Percentiles rank a stretch among this genome's conserved stretches.
Conservation (phyloP, 1,139 yeast genomes). For the Wickerhamiella pararugosa region DNA sequence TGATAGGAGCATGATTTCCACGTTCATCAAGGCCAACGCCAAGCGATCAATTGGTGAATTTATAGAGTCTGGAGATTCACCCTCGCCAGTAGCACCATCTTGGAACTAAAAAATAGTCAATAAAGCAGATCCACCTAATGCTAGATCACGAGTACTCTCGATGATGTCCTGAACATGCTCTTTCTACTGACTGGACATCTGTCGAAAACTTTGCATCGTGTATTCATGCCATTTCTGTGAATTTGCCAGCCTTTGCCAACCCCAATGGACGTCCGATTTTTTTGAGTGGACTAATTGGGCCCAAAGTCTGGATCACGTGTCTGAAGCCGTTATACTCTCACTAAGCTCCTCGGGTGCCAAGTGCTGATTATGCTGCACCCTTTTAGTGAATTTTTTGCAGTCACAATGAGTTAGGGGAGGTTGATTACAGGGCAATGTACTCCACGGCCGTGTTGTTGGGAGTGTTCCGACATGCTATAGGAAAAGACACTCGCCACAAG, state of each 20-base stretch:
- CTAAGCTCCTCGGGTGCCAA: no score
- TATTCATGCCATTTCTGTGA: slow-evolving; percentile 28
- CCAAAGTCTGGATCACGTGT: not conserved
- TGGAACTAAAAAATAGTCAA: slow-evolving; percentile 42
- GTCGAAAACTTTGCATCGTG: slow-evolving; percentile 14
- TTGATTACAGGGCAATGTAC: no score
- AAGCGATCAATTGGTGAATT: slow-evolving; percentile 60
- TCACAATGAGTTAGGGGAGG: no score
- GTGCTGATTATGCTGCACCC: no score
- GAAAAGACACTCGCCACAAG: no score
- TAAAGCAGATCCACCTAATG: slow-evolving; percentile 52
- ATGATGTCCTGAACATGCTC: slow-evolving; percentile 49
- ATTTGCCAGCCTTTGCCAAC: slow-evolving; percentile 47
- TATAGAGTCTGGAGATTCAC: slow-evolving; percentile 39
- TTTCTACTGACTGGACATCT: slow-evolving; percentile 12
- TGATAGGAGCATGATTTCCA: slow-evolving; percentile 29
- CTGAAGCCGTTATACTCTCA: no score
- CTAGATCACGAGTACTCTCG: slow-evolving; percentile 64
- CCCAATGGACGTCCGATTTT: slow-evolving; percentile 49
- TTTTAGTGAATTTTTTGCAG: no score
- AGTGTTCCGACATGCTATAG: no score
- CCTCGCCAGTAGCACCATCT: slow-evolving; percentile 19
- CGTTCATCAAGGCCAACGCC: slow-evolving; percentile 39
- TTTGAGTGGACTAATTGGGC: not conserved
- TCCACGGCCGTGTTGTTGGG: no score